phyloP scores from a whole-genome alignment of 495 filamentous ascomycete genomes.

The Hypoxylon cercidicola region DNA sequence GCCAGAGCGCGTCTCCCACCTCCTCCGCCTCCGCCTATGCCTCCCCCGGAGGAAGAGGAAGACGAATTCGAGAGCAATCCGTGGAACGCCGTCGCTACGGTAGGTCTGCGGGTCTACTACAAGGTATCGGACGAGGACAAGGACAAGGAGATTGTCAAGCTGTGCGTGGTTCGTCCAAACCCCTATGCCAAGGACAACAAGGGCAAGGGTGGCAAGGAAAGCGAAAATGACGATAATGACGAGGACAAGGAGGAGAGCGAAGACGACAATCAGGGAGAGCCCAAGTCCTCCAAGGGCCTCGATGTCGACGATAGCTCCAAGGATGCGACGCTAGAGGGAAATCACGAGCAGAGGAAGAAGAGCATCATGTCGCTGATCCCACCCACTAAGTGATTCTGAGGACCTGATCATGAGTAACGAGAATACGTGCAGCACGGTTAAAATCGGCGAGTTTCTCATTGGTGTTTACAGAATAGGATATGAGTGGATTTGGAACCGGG shows the following conservation, averaged over 20 bases:
- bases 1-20: conserved; percentile 10
- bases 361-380: conserved; percentile 41
- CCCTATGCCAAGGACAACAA: conserved; percentile 45
- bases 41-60: conserved; percentile 28
- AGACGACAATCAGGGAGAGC: conserved; percentile 28
- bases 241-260: conserved; percentile 25
- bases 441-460: not conserved
- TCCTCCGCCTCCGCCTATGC: conserved; percentile 9
- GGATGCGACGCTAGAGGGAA: conserved; percentile 53
- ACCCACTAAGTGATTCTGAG: not conserved
- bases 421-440: too few species aligned
- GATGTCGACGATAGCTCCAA: conserved; percentile 62
- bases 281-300: conserved; percentile 52
- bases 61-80: conserved; percentile 68
- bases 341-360: conserved; percentile 42
- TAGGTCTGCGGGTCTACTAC: conserved; percentile 80
- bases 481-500: too few species aligned
- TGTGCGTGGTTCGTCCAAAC: conserved; percentile 54
- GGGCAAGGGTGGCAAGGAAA: conserved; percentile 37
- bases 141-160: conserved; percentile 56
- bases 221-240: conserved; percentile 32
- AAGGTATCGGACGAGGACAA: conserved; percentile 65
- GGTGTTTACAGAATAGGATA: too few species aligned
- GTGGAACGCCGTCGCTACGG: conserved; percentile 88
- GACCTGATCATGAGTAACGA: conserved; percentile 1